phyloP scores from a whole-genome alignment of 2,329 filamentous ascomycete genomes.

The Dactylellina haptotyla region DNA sequence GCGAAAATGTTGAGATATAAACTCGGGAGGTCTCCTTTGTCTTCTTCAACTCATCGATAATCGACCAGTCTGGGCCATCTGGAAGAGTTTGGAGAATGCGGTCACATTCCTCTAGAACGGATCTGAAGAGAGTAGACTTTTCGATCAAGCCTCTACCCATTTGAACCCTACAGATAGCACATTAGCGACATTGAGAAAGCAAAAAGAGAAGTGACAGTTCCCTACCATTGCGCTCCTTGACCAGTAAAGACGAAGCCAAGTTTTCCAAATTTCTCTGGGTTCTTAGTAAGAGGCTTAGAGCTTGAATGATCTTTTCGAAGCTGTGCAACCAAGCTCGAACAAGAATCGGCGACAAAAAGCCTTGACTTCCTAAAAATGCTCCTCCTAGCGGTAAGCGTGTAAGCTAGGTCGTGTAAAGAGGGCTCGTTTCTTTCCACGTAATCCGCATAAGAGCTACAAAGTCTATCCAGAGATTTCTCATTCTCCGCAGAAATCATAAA shows the following conservation, averaged over 20 bases:
- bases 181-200: background rate
- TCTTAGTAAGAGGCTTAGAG: constrained; percentile 7
- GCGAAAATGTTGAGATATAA: constrained; percentile 63
- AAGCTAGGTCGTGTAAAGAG: constrained; percentile 67
- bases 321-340: constrained; percentile 1
- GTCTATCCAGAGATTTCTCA: constrained; percentile 1
- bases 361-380: constrained; percentile 13
- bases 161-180: constrained; percentile 16
- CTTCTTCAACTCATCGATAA: constrained; percentile 32
- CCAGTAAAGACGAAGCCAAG: constrained; percentile 61
- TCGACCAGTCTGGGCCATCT: constrained; percentile 28
- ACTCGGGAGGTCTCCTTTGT: constrained; percentile 18
- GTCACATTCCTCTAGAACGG: constrained; percentile 25
- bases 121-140: constrained; percentile 12
- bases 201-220: background rate
- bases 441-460: constrained; percentile 26
- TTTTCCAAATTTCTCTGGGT: constrained; percentile 8
- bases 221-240: constrained; percentile 61
- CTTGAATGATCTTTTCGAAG: constrained; percentile 3
- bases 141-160: constrained; percentile 29
- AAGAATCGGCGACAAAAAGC: constrained; percentile 9
- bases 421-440: constrained; percentile 18
- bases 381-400: constrained; percentile 73
- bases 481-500: constrained; percentile 22
- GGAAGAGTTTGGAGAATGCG: constrained; percentile 27